Conservation (phyloP, 352 stramenopile genomes). For the Elongisporangium undulatum region DNA sequence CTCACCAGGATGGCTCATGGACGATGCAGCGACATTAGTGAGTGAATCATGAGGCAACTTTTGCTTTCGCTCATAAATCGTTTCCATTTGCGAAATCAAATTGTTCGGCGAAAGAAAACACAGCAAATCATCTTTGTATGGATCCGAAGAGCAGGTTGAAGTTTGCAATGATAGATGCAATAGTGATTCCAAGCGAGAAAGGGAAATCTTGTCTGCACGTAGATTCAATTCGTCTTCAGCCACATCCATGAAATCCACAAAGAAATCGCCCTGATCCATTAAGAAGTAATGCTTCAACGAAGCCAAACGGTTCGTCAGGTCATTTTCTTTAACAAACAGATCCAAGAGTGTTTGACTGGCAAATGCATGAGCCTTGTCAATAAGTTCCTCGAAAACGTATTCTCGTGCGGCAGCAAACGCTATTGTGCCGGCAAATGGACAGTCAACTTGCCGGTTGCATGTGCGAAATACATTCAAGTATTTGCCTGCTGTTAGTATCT, state of each 20-base stretch:
- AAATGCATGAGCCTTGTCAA: constrained; percentile 81
- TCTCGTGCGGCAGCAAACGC: constrained; percentile 50
- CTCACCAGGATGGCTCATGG: constrained; percentile 47
- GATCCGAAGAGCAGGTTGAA: constrained; percentile 83
- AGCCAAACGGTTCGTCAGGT: constrained; percentile 66
- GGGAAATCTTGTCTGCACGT: constrained; percentile 80
- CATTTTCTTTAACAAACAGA: constrained; percentile 80
- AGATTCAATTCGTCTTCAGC: constrained; percentile 93
- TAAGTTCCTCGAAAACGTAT: constrained; percentile 75
- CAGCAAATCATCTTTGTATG: constrained; percentile 89
- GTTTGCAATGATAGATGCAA: constrained; percentile 93
- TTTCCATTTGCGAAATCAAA: constrained; percentile 91
- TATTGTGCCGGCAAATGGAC: constrained; percentile 72
- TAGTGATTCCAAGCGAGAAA: constrained; percentile 91
- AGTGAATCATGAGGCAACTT: constrained; percentile 61
- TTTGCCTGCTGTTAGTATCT: constrained; percentile 90
- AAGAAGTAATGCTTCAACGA: constrained; percentile 98
- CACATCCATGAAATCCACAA: constrained; percentile 97
- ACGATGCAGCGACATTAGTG: constrained; percentile 67
- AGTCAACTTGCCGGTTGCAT: constrained; percentile 74
- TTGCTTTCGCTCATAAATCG: constrained; percentile 84
- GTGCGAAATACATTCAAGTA: constrained; percentile 91
- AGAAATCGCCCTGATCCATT: constrained; percentile 98
- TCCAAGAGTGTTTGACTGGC: constrained; percentile 72
- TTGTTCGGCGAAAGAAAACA: constrained; percentile 85